These are phyloP conservation scores for Curvularia eragrostidis DNA, from an alignment of 2,329 filamentous ascomycete species.

Conservation along the genomic window DNA sequence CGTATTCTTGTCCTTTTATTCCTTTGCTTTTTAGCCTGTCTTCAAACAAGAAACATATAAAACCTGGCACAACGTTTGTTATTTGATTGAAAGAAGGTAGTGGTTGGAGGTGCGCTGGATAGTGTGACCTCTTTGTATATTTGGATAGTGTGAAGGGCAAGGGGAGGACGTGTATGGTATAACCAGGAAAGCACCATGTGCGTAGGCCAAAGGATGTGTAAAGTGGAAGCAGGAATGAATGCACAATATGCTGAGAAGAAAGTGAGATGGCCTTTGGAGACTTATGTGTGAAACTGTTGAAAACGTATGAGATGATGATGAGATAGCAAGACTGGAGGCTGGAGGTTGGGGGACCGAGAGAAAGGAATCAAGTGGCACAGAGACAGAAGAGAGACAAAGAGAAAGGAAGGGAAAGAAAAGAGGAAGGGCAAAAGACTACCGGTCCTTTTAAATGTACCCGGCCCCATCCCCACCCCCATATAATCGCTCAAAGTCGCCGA, in stretches of 20 bases:
- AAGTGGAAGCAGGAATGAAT: constrained; percentile 2
- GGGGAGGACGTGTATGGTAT: neutral
- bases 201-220: neutral
- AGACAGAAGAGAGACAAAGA: neutral
- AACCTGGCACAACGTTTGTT: constrained; percentile 18
- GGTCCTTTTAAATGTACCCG: neutral
- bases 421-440: neutral
- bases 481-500: constrained; percentile 1
- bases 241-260: neutral
- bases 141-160: neutral
- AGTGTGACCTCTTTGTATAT: constrained; percentile 8
- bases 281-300: neutral
- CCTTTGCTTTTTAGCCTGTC: constrained; percentile 8
- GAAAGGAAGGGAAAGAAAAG: neutral
- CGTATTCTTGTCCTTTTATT: constrained; percentile 1
- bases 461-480: neutral
- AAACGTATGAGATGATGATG: neutral
- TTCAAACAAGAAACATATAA: constrained; percentile 26
- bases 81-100: neutral
- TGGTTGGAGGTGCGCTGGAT: constrained; percentile 1
- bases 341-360: no score
- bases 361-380: neutral
- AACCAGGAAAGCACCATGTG: constrained; percentile 3
- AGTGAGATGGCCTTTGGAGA: neutral
- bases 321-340: no score